These are phyloP conservation scores for Candida sanyaensis DNA, from an alignment of 1,139 yeast species.

Conservation along the genomic window DNA sequence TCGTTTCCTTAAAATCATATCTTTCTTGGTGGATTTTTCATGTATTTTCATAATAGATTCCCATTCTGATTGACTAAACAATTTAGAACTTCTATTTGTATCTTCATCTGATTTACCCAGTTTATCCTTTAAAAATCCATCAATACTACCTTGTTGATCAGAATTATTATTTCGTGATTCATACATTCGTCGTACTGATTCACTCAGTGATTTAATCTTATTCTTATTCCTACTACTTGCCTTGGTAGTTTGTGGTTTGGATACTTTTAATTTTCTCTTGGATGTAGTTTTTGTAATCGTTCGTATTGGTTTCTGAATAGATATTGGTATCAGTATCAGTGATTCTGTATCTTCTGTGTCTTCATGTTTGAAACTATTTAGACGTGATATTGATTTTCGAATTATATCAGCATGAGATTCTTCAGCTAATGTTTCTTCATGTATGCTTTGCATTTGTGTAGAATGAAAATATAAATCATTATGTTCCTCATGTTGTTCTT, in stretches of 20 bases:
- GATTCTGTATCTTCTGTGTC: background rate
- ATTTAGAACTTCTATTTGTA: background rate
- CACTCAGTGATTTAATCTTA: background rate
- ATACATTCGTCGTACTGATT: background rate
- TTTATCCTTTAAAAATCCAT: background rate
- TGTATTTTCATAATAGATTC: background rate
- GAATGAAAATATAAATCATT: constrained; percentile 19
- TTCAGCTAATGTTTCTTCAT: constrained; percentile 27
- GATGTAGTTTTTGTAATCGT: constrained; percentile 1
- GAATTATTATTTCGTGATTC: background rate
- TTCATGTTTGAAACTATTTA: constrained; percentile 19
- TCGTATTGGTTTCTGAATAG: constrained; percentile 15
- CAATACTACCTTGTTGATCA: background rate
- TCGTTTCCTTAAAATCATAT: constrained; percentile 25
- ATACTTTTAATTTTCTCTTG: constrained; percentile 5
- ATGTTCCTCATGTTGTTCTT: background rate
- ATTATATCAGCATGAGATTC: constrained; percentile 16
- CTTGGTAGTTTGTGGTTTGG: background rate
- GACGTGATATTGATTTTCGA: constrained; percentile 15
- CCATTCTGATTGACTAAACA: background rate
- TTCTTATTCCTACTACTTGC: too few species aligned
- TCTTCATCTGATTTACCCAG: background rate
- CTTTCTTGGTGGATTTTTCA: constrained; percentile 8
- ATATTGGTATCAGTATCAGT: background rate
- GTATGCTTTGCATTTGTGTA: constrained; percentile 40